These are phyloP conservation scores for Schwanniomyces vanrijiae DNA, from an alignment of 805 yeast species.

Conservation along the genomic window DNA sequence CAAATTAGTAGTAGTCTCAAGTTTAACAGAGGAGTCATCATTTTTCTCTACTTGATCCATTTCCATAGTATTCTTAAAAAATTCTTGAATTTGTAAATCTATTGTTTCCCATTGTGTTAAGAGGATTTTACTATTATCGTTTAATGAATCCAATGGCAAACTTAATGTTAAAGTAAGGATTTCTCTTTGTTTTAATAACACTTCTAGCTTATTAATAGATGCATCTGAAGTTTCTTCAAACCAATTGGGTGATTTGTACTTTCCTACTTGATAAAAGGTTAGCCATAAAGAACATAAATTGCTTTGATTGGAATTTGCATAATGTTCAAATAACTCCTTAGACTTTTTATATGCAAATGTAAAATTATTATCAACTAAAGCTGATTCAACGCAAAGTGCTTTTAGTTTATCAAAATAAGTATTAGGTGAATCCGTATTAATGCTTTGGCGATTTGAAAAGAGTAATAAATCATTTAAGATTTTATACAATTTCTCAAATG, in stretches of 20 bases:
- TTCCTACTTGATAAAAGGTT: constrained; percentile 72
- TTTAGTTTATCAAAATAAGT: constrained; percentile 32
- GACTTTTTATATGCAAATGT: constrained; percentile 51
- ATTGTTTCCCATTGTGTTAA: constrained; percentile 63
- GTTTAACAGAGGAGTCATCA: constrained; percentile 2
- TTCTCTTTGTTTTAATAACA: constrained; percentile 50
- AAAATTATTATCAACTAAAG: constrained; percentile 64
- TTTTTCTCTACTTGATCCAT: constrained; percentile 9
- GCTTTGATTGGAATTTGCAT: constrained; percentile 8
- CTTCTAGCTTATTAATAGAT: constrained; percentile 15
- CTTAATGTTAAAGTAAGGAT: constrained; percentile 53
- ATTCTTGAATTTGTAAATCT: constrained; percentile 33
- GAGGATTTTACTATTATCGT: constrained; percentile 54
- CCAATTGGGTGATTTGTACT: constrained; percentile 37
- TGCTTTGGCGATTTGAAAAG: constrained; percentile 31
- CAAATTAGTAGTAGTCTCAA: constrained; percentile 14
- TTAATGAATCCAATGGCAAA: constrained; percentile 42
- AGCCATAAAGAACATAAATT: constrained; percentile 54
- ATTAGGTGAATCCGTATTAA: constrained; percentile 2
- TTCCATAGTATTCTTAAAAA: constrained; percentile 3
- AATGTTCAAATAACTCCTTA: constrained; percentile 34
- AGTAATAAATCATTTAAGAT: constrained; percentile 41
- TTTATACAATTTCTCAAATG: constrained; percentile 39
- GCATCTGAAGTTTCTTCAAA: constrained; percentile 26
- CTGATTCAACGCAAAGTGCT: constrained; percentile 62